Percentiles rank a stretch among this genome's conserved stretches.
These are phyloP conservation scores for Solanum raphanifolium DNA, from an alignment of 257 asterid genomes.

Conservation along the genomic window DNA sequence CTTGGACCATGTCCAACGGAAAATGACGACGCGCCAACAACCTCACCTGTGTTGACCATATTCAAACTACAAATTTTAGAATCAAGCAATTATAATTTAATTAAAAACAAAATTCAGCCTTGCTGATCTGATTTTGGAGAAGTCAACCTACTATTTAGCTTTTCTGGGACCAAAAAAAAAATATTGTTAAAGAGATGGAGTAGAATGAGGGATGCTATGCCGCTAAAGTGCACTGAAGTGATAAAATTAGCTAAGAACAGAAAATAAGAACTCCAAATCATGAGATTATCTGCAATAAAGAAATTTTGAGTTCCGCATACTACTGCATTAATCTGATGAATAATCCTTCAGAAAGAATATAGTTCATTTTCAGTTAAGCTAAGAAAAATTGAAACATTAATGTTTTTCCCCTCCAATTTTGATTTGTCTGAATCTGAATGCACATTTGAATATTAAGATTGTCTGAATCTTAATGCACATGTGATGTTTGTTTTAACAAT, in stretches of 20 bases:
- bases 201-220: background rate
- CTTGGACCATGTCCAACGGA: constrained; percentile 62
- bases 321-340: background rate
- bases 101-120: background rate
- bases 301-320: background rate
- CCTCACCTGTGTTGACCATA: constrained; percentile 59
- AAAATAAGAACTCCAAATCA: background rate
- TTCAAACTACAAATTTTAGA: constrained; percentile 17
- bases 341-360: background rate
- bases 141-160: background rate
- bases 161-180: background rate
- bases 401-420: background rate
- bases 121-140: background rate
- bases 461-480: background rate
- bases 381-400: background rate
- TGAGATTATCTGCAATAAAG: background rate
- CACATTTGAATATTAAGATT: background rate
- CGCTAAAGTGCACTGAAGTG: background rate
- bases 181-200: background rate
- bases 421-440: background rate
- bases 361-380: background rate
- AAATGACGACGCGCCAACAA: constrained; percentile 90
- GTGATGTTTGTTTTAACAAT: background rate
- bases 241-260: background rate
- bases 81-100: background rate